These are phyloP conservation scores for Colletotrichum gloeosporioides DNA, from an alignment of 2,329 filamentous ascomycete genomes.

Conservation along the genomic window DNA sequence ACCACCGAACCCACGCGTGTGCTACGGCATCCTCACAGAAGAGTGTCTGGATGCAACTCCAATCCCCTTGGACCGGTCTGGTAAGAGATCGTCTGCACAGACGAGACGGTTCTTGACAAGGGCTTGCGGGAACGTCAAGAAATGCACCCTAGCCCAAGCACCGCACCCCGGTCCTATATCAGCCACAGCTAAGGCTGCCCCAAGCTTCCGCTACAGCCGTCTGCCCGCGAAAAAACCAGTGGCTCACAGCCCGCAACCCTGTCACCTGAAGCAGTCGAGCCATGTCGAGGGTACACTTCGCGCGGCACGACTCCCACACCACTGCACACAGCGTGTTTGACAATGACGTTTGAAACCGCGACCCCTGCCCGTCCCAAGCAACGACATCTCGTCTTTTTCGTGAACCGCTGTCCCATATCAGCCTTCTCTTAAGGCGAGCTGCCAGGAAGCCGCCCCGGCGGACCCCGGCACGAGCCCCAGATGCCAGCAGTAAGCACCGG, in stretches of 20 bases:
- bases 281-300: slow-evolving; percentile 5
- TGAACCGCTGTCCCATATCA: slow-evolving; percentile 13
- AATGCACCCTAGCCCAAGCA: background rate
- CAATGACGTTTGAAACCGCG: slow-evolving; percentile 21
- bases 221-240: background rate
- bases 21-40: background rate
- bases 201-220: slow-evolving; percentile 17
- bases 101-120: slow-evolving; percentile 8
- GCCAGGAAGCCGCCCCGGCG: background rate
- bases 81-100: slow-evolving; percentile 19
- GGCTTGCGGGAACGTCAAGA: slow-evolving; percentile 15
- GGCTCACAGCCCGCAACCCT: slow-evolving; percentile 6
- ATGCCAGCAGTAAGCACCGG: background rate
- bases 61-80: background rate
- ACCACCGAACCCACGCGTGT: background rate
- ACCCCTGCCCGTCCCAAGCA: slow-evolving; percentile 11
- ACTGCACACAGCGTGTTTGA: slow-evolving; percentile 22
- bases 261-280: background rate
- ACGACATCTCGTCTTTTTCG: slow-evolving; percentile 12
- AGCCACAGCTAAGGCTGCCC: slow-evolving; percentile 11
- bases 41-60: background rate
- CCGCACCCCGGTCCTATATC: slow-evolving; percentile 15
- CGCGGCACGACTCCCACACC: slow-evolving; percentile 21
- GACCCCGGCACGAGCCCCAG: background rate
- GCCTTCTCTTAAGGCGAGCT: background rate